Base-by-base conservation (phyloP, 139 green algal genomes). In the Chlamydomonas sphaeroides region DNA sequence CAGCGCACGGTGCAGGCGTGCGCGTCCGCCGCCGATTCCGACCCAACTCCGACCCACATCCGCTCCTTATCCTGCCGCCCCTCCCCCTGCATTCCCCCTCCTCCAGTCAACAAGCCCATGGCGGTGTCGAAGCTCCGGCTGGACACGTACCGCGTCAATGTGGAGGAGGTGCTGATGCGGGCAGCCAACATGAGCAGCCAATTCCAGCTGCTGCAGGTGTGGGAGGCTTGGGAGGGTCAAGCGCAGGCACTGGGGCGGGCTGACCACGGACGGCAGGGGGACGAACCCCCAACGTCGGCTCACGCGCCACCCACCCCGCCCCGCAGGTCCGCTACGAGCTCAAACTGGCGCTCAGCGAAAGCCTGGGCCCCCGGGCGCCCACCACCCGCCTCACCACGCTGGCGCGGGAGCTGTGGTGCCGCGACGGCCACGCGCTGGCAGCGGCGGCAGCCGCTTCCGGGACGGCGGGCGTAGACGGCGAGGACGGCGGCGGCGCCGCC, bases 111-210 rank as follows among this genome's bases (percentile, higher is more conserved):
- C 39, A 70, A 61, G 61, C 74, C 74, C 10, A n/a, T 70, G 39
- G 42, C 74, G 30, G n/a, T 71, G 15, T 71, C 59, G 36, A 80
- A 80, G 61, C 57, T 80, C 41, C 59, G 41, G 39, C 74, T 80
- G 59, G 74, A 80, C 74, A 80, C 74, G 41, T 80, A 62, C 74
- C 74, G 74, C 26, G 62, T 83, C 23, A 83, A 83, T 8, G 62
- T 83, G 41, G 76, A 83, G 76, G 76, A 83, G 76, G 63, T 83
- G 45, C 63, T 83, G 18, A 73, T 73, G 76, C 76, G 76, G 62
- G 76, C 76, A 0, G 63, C 76, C 62, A 74, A 74, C 45, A 73
- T 74, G 76, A 74, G 76, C 76, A 35, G 63, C 14, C 62, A 74
- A 45, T 73, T 66, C 21, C 76, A 83, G 45, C 63, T 83, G 48